A percentile compares a stretch with the other conserved stretches of the same genome.
Evolutionary conservation across 805 yeast genomes (phyloP).

Genomic region (Priceomyces carsonii): DNA sequence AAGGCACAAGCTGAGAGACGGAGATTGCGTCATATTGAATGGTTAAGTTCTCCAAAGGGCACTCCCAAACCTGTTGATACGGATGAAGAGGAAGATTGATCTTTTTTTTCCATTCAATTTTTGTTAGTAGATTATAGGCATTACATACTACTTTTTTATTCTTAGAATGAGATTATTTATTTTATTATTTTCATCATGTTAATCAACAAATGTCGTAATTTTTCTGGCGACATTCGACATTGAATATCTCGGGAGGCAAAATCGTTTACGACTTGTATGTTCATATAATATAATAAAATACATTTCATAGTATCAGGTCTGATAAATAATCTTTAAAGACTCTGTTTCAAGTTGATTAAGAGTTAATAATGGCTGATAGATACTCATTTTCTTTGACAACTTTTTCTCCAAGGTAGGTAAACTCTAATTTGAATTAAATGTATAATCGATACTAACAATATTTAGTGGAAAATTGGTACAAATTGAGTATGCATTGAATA

Average conservation of each 20-base stretch:
- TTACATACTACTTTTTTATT: too few relatives aligned
- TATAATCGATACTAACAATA: slow-evolving; percentile 19
- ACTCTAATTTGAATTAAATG: background rate
- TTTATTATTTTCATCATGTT: too few relatives aligned
- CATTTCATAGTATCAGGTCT: too few relatives aligned
- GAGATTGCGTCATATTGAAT: slow-evolving; percentile 88
- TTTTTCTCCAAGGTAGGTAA: slow-evolving; percentile 87
- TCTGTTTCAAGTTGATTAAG: too few relatives aligned
- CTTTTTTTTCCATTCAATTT: background rate
- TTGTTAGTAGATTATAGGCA: too few relatives aligned
- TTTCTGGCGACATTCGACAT: slow-evolving; percentile 1
- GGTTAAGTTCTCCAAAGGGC: slow-evolving; percentile 97
- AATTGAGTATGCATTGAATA: slow-evolving; percentile 95
- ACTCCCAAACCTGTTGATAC: slow-evolving; percentile 94
- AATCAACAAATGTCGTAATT: slow-evolving; percentile 1
- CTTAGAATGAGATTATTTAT: too few relatives aligned
- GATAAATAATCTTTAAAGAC: too few relatives aligned
- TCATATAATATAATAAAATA: too few relatives aligned
- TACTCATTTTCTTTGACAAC: slow-evolving; percentile 97
- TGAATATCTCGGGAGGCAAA: slow-evolving; percentile 4
- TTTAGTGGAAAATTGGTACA: slow-evolving; percentile 93
- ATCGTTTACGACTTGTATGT: too few relatives aligned
- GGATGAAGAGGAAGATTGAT: slow-evolving; percentile 79
- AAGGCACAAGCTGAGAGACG: slow-evolving; percentile 90
- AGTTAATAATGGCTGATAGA: slow-evolving; percentile 86